A percentile compares a stretch with the other conserved stretches of the same genome.
Evolutionary conservation across 2,329 filamentous ascomycete genomes (phyloP).

Genomic region (Graphiopsis chlorocephala): DNA sequence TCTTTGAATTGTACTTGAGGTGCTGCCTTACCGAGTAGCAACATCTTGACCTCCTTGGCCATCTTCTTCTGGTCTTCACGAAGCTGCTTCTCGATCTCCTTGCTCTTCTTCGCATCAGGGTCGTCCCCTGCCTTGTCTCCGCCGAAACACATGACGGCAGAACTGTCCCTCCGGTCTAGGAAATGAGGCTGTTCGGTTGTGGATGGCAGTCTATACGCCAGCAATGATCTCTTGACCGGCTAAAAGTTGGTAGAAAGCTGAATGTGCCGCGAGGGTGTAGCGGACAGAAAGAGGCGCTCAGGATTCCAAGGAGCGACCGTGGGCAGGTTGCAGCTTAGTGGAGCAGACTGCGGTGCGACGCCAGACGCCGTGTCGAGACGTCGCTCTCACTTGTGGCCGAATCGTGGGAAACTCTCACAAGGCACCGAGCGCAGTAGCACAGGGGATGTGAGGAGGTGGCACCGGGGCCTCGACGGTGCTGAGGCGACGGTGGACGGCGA

Average conservation of each 20-base stretch:
- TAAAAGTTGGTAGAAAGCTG: neutral
- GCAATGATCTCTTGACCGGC: neutral
- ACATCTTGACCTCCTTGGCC: constrained; percentile 85
- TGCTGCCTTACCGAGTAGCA: constrained; percentile 70
- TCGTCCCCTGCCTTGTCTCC: constrained; percentile 43
- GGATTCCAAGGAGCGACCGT: neutral
- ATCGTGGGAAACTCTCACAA: constrained; percentile 10
- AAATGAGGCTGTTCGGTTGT: neutral
- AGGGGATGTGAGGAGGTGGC: constrained; percentile 2
- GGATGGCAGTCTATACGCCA: neutral
- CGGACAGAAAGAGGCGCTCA: constrained; percentile 9
- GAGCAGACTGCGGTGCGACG: constrained; percentile 14
- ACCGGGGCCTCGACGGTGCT: constrained; percentile 5
- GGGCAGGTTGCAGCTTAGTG: constrained; percentile 2
- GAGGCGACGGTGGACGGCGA: constrained; percentile 5
- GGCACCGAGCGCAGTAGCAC: constrained; percentile 8
- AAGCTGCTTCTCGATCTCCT: constrained; percentile 81
- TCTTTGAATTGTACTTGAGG: neutral
- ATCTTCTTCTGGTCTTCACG: constrained; percentile 84
- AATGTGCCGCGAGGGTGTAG: constrained; percentile 1
- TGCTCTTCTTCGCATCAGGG: constrained; percentile 50
- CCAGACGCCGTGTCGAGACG: constrained; percentile 8
- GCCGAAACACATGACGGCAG: constrained; percentile 51
- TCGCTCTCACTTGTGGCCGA: constrained; percentile 10
- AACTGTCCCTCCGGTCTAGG: constrained; percentile 7